phyloP scores from a whole-genome alignment of 1,284 basidiomycete species.

The Ceratobasidium sp. region DNA sequence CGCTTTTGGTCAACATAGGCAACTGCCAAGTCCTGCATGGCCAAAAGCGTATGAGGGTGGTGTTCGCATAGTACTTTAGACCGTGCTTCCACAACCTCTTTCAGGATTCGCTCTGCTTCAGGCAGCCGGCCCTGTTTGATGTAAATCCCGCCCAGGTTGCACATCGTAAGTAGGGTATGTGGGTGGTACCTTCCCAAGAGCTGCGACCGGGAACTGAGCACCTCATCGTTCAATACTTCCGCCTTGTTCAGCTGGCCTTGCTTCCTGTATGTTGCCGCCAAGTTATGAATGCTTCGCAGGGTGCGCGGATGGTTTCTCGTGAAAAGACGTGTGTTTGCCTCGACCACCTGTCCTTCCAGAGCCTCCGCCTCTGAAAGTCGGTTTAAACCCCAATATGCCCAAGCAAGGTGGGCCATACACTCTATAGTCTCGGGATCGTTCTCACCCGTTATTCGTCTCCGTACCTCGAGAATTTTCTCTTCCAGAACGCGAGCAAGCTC shows the following conservation, averaged over 20 bases:
- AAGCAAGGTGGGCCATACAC: background rate
- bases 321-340: background rate
- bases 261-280: constrained; percentile 1
- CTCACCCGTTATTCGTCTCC: background rate
- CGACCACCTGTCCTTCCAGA: background rate
- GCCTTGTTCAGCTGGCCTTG: background rate
- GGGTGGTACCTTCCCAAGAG: constrained; percentile 4
- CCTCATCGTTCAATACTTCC: background rate
- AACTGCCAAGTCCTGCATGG: constrained; percentile 6
- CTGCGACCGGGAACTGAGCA: background rate
- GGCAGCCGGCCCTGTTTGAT: background rate
- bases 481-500: background rate
- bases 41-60: constrained; percentile 5
- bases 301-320: background rate
- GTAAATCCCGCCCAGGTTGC: background rate
- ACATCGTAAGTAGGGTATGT: background rate
- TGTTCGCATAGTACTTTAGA: background rate
- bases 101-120: background rate
- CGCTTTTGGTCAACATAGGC: background rate
- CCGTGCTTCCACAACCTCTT: background rate
- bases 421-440: background rate
- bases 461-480: background rate
- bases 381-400: background rate
- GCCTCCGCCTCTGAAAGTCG: background rate
- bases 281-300: background rate